A percentile compares a stretch with the other conserved stretches of the same genome.
Evolutionary conservation across 2,329 filamentous ascomycete genomes (phyloP).

Genomic region (Trichoderma brevicompactum): DNA sequence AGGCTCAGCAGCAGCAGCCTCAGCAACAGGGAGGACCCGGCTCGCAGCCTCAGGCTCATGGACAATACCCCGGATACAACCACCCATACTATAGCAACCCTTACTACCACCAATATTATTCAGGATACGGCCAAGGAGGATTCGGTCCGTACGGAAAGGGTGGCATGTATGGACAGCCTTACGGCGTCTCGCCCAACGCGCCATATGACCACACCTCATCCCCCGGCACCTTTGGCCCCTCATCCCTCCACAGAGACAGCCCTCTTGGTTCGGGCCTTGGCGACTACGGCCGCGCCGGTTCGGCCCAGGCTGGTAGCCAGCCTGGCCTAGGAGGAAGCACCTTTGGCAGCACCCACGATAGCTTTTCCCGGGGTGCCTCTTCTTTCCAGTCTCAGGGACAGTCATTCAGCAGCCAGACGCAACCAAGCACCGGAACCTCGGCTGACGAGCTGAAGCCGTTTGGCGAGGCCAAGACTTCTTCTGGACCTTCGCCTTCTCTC

Average conservation of each 20-base stretch:
- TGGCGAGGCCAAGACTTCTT: constrained; percentile 57
- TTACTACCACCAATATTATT: constrained; percentile 66
- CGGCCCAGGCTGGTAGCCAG: constrained; percentile 55
- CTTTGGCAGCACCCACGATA: constrained; percentile 60
- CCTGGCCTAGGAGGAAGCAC: constrained; percentile 55
- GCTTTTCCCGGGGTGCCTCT: constrained; percentile 54
- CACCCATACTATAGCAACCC: constrained; percentile 66
- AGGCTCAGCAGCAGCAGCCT: constrained; percentile 57
- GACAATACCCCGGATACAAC: constrained; percentile 56
- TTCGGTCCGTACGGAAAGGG: constrained; percentile 61
- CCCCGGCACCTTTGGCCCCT: constrained; percentile 59
- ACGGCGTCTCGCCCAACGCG: constrained; percentile 59
- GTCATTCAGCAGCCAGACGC: constrained; percentile 56
- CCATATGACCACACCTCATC: constrained; percentile 62
- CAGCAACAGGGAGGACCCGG: constrained; percentile 51
- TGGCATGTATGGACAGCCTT: constrained; percentile 60
- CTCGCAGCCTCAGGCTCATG: constrained; percentile 51
- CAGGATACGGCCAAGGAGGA: constrained; percentile 58
- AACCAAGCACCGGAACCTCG: constrained; percentile 49
- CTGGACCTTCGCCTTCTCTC: constrained; percentile 62
- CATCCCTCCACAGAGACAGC: constrained; percentile 58
- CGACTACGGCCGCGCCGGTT: constrained; percentile 58
- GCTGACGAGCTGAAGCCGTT: constrained; percentile 64
- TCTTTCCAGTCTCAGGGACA: constrained; percentile 62
- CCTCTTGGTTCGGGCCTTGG: constrained; percentile 56